Evolutionary conservation across 2,329 filamentous ascomycete genomes (phyloP).

Genomic region (Epichloe sibirici): DNA sequence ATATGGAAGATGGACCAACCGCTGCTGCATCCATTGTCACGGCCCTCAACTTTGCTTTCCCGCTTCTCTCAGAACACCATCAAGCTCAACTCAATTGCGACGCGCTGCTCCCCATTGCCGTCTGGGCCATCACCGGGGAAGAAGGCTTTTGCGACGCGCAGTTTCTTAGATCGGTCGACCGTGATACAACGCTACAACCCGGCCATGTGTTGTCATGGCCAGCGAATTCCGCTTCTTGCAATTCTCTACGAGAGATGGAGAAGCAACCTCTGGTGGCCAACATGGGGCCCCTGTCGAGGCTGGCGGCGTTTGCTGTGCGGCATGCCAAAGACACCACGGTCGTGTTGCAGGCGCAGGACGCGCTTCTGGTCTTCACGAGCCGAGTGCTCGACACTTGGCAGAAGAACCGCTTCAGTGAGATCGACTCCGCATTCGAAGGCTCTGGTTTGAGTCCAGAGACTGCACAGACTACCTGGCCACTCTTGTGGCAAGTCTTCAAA

Average conservation of each 20-base stretch:
- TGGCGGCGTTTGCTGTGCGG: conserved; percentile 53
- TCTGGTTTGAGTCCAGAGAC: conserved; percentile 53
- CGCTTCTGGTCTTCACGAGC: conserved; percentile 53
- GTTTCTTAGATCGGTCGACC: conserved; percentile 58
- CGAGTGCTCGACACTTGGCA: conserved; percentile 62
- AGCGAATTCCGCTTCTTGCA: conserved; percentile 45
- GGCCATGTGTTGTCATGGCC: conserved; percentile 48
- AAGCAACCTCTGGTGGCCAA: conserved; percentile 50
- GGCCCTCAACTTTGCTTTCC: conserved; percentile 66
- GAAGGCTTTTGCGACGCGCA: conserved; percentile 68
- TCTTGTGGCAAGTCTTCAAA: conserved; percentile 63
- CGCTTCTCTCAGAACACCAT: conserved; percentile 51
- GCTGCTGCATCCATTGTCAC: conserved; percentile 47
- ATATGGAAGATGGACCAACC: conserved; percentile 26
- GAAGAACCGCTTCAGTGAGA: conserved; percentile 57
- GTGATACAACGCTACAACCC: conserved; percentile 45
- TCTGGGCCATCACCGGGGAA: conserved; percentile 54
- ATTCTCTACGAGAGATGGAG: conserved; percentile 44
- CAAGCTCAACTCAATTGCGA: conserved; percentile 52
- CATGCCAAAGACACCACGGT: conserved; percentile 31
- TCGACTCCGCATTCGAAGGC: conserved; percentile 57
- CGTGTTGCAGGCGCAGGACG: conserved; percentile 43
- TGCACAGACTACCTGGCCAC: conserved; percentile 51
- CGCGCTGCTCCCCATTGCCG: conserved; percentile 54
- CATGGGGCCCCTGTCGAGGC: conserved; percentile 53